phyloP scores from a whole-genome alignment of 768 basidiomycete species.

The Pisolithus tinctorius region DNA sequence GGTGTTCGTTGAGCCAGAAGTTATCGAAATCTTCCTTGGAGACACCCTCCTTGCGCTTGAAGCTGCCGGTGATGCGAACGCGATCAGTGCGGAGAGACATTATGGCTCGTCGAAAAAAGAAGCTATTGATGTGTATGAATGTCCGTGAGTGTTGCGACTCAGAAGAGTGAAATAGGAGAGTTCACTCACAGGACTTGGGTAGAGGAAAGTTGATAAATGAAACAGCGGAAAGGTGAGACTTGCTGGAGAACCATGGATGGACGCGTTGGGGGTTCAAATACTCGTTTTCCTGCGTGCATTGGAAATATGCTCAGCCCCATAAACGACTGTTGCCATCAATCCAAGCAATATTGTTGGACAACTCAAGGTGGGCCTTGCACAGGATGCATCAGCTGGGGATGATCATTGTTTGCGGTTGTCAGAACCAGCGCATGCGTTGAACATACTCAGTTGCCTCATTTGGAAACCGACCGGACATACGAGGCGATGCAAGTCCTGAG shows the following conservation, averaged over 20 bases:
- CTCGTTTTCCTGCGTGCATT: neutral
- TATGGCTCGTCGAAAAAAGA: neutral
- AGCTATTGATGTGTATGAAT: neutral
- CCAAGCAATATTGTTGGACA: no score
- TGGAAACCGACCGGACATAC: no score
- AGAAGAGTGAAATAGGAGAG: neutral
- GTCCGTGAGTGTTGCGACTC: neutral
- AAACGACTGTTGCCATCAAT: no score
- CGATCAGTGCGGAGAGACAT: constrained; percentile 22
- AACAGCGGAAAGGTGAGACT: neutral
- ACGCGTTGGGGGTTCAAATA: neutral
- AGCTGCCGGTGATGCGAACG: constrained; percentile 22
- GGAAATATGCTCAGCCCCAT: no score
- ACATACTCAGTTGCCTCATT: no score
- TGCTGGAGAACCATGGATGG: neutral
- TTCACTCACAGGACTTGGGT: neutral
- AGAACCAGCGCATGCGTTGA: no score
- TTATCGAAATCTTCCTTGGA: constrained; percentile 26
- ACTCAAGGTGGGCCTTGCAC: no score
- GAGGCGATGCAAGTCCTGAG: no score
- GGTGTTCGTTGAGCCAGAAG: constrained; percentile 26
- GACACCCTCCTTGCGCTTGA: constrained; percentile 21
- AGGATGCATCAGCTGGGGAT: no score
- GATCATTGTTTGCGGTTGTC: no score
- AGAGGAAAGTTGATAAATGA: neutral